Percentiles rank a stretch among this genome's conserved stretches.
phyloP scores from a whole-genome alignment of 139 green algal genomes.

The Chlamydomonas sp. region DNA sequence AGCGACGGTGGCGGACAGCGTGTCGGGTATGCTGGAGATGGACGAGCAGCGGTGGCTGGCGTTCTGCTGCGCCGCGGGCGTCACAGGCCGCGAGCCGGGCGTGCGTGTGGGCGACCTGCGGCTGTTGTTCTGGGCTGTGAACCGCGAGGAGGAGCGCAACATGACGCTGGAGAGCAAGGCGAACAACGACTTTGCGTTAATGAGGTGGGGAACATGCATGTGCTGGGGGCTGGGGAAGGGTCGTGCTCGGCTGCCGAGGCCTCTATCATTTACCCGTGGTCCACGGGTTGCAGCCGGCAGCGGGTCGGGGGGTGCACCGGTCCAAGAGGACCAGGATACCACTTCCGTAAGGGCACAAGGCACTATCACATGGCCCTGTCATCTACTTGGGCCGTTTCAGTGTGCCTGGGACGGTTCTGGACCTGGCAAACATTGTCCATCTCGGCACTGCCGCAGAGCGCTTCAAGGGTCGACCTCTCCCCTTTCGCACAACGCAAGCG shows the following conservation, averaged over 20 bases:
- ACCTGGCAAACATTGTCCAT: too few relatives aligned
- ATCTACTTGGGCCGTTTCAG: too few relatives aligned
- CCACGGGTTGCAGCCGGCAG: too few relatives aligned
- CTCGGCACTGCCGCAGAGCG: too few relatives aligned
- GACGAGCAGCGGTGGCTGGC: slow-evolving; percentile 23
- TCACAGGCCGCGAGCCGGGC: not conserved
- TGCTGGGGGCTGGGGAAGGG: not conserved
- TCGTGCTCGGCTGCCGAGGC: too few relatives aligned
- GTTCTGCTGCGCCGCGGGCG: not conserved
- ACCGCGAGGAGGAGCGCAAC: slow-evolving; percentile 27
- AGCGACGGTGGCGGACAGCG: not conserved
- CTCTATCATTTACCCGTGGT: too few relatives aligned
- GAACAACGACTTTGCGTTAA: slow-evolving; percentile 52
- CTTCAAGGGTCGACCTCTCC: too few relatives aligned
- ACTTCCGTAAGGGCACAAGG: not conserved
- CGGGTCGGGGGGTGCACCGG: too few relatives aligned
- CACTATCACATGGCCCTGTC: not conserved
- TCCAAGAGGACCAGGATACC: not conserved
- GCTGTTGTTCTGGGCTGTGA: slow-evolving; percentile 16
- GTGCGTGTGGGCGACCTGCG: not conserved
- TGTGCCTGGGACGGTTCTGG: too few relatives aligned
- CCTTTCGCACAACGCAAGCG: too few relatives aligned
- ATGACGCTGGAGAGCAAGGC: slow-evolving; percentile 36
- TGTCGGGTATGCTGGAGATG: slow-evolving; percentile 7
- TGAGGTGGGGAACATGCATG: slow-evolving; percentile 9